A percentile compares a stretch with the other conserved stretches of the same genome.
Conservation (phyloP, 148 eudicot species). For the Diospyros kaki region DNA sequence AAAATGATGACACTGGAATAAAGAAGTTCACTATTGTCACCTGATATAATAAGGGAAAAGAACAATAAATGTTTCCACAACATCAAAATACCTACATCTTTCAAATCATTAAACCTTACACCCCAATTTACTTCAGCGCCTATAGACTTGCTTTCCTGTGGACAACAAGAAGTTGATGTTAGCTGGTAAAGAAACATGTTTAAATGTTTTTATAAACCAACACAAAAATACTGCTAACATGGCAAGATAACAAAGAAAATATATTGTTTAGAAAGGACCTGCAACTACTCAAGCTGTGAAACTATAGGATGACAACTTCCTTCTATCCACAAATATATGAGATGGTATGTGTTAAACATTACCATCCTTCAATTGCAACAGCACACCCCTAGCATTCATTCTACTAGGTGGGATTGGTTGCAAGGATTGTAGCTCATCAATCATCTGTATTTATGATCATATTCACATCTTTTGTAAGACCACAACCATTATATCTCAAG, state of each 20-base stretch:
- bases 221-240: too few species aligned
- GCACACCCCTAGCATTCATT: not conserved
- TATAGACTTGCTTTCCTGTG: conserved; percentile 88
- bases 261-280: not conserved
- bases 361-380: not conserved
- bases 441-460: too few species aligned
- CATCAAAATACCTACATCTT: conserved; percentile 50
- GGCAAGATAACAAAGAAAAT: too few species aligned
- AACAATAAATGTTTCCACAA: not conserved
- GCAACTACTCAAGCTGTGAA: not conserved
- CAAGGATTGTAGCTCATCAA: too few species aligned
- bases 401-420: too few species aligned
- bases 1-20: conserved; percentile 59
- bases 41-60: conserved; percentile 4
- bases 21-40: conserved; percentile 17
- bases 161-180: not conserved
- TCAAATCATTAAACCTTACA: conserved; percentile 71
- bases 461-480: too few species aligned
- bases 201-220: not conserved
- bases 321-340: not conserved
- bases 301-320: not conserved
- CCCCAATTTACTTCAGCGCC: conserved; percentile 99
- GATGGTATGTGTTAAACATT: not conserved
- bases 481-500: too few species aligned
- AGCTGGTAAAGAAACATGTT: not conserved